Conservation (phyloP, 345 rosid species). For the Luvunga scandens region DNA sequence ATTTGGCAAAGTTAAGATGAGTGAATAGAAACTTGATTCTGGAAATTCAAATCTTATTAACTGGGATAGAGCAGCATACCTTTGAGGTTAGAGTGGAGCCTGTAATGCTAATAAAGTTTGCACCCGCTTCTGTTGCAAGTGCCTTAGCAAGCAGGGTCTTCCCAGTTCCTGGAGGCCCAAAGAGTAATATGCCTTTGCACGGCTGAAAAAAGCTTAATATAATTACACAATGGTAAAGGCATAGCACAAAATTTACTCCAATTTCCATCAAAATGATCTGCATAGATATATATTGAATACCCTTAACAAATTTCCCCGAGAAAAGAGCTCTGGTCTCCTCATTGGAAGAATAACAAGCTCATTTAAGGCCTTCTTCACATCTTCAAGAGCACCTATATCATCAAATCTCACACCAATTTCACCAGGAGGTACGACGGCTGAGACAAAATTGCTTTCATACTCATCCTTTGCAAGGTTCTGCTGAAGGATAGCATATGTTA, state of each 20-base stretch:
- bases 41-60: background rate
- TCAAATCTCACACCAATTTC: conserved; percentile 93
- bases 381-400: conserved; percentile 96
- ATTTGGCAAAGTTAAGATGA: background rate
- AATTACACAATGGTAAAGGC: conserved; percentile 10
- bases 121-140: conserved; percentile 96
- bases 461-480: conserved; percentile 93
- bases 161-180: conserved; percentile 99
- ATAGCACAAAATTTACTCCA: background rate
- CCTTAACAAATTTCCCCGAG: conserved; percentile 87
- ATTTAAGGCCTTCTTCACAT: conserved; percentile 84
- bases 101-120: conserved; percentile 94
- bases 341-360: conserved; percentile 99
- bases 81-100: conserved; percentile 97
- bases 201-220: conserved; percentile 50
- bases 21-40: background rate
- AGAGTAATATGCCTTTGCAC: conserved; percentile 94
- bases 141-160: conserved; percentile 97
- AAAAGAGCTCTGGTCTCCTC: conserved; percentile 92
- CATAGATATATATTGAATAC: conserved; percentile 34
- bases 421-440: conserved; percentile 90
- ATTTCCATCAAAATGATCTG: background rate
- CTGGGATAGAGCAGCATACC: conserved; percentile 38
- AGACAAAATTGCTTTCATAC: conserved; percentile 82
- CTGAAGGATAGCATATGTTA: conserved; percentile 22